Percentiles rank a stretch among this genome's conserved stretches.
Conservation (phyloP, 2,329 filamentous ascomycete genomes). For the Xylariaceae sp. region DNA sequence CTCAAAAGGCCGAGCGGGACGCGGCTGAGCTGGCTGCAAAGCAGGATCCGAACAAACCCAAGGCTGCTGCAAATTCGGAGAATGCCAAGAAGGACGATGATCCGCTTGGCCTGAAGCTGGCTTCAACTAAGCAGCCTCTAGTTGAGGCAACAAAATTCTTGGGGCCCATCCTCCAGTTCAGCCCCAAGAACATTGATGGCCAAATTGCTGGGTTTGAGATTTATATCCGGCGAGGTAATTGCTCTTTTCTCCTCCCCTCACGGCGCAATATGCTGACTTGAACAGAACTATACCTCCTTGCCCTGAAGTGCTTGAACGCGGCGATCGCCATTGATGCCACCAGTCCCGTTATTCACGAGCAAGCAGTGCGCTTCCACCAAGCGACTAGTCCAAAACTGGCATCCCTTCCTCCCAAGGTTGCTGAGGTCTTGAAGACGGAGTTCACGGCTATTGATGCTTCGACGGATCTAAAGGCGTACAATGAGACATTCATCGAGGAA, state of each 20-base stretch:
- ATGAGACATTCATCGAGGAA: conserved; percentile 59
- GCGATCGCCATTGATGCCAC: conserved; percentile 64
- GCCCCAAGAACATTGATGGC: conserved; percentile 72
- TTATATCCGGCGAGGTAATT: conserved; percentile 75
- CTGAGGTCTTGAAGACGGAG: conserved; percentile 64
- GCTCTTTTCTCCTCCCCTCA: not conserved
- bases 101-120: conserved; percentile 74
- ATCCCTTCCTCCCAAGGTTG: conserved; percentile 61
- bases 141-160: conserved; percentile 86
- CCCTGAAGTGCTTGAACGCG: conserved; percentile 77
- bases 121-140: conserved; percentile 76
- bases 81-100: conserved; percentile 87
- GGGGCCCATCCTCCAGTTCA: conserved; percentile 73
- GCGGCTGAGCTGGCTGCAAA: conserved; percentile 74
- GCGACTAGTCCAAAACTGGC: conserved; percentile 53
- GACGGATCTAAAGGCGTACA: conserved; percentile 58
- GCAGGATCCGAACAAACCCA: conserved; percentile 77
- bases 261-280: conserved; percentile 10
- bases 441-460: conserved; percentile 59
- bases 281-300: conserved; percentile 79
- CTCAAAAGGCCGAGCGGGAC: conserved; percentile 67
- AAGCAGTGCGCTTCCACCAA: conserved; percentile 65
- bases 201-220: conserved; percentile 90
- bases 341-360: conserved; percentile 70
- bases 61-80: conserved; percentile 56